Evolutionary conservation across 805 yeast genomes (phyloP), one percentile per base, ranked within the genome.

Genomic region (Saccharomycopsis babjevae): DNA sequence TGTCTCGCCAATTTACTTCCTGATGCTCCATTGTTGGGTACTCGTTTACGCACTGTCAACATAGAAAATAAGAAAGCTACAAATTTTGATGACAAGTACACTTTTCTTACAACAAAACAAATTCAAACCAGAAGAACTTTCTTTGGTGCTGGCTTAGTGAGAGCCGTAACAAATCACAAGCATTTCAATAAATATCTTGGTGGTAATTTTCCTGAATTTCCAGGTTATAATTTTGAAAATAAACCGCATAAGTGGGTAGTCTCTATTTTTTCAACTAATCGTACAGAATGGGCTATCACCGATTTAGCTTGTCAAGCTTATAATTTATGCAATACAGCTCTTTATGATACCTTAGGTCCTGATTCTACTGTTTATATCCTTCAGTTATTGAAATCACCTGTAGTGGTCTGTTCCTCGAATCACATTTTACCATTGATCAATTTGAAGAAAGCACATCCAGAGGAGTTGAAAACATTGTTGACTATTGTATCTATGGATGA

Each of bases 281-380:
- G 84, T 54, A 70, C 76, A 13, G 85, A 83, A 70, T 83, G 88
- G 88, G 73, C 76, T 28, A 66, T 83, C 30, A 69, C 83, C 25
- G 88, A 84, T 70, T 69, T 83, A 66, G 86, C 88, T 1, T 80
- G 84, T 64, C 70, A 73, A 16, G 74, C 80, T 6, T 81, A 78
- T 72, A 77, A 74, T 72, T 79, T 70, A 54, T 73, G 77, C 28
- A 69, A 73, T 57, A 78, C 78, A 1, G 73, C 78, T 3, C 65
- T 78, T 20, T 78, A 78, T 62, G 81, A 77, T 56, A 75, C 79
- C 4, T 65, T 78, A 42, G 78, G 77, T 39, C 78, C 83, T 3
- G 76, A 73, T 30, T 75, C 86, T 15, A 74, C 85, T 28, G 74
- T 73, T 61, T 81, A 82, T 67, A 83, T 84, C 64, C 72, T 84